These are phyloP conservation scores for Fusarium pininemorale DNA, from an alignment of 2,329 filamentous ascomycete species.

Conservation along the genomic window DNA sequence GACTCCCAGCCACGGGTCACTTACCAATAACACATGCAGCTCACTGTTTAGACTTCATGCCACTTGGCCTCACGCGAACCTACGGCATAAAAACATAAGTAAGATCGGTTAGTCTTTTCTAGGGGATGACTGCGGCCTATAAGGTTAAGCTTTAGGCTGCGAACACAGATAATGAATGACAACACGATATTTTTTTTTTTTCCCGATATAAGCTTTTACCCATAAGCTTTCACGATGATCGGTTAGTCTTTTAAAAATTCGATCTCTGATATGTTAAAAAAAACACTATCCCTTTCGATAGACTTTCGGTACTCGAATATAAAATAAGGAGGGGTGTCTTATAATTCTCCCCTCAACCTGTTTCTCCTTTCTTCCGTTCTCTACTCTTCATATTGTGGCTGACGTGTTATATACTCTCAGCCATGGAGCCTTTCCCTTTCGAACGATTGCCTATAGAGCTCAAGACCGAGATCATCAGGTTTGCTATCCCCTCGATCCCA, in stretches of 20 bases:
- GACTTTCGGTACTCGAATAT: background rate
- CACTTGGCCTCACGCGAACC: accelerated
- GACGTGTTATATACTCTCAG: accelerated
- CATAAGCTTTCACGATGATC: too few relatives aligned
- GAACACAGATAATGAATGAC: too few relatives aligned
- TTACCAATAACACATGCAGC: background rate
- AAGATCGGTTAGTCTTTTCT: accelerated
- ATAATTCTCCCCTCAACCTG: too few relatives aligned
- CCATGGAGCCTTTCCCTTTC: background rate
- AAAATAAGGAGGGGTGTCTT: background rate
- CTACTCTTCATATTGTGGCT: too few relatives aligned
- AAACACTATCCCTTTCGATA: background rate
- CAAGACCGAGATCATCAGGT: background rate
- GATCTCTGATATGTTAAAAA: too few relatives aligned
- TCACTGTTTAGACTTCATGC: background rate
- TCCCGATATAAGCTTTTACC: too few relatives aligned
- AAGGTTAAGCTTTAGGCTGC: too few relatives aligned
- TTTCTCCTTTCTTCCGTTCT: background rate
- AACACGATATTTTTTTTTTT: too few relatives aligned
- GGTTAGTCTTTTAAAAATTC: background rate
- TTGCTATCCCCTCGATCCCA: background rate
- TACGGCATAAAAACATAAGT: background rate
- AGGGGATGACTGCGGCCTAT: too few relatives aligned
- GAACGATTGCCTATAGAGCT: background rate
- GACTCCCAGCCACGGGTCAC: background rate